Percentiles rank a stretch among this genome's conserved stretches.
These are phyloP conservation scores for Hydrangea macrophylla DNA, from an alignment of 148 eudicot species.

Conservation along the genomic window DNA sequence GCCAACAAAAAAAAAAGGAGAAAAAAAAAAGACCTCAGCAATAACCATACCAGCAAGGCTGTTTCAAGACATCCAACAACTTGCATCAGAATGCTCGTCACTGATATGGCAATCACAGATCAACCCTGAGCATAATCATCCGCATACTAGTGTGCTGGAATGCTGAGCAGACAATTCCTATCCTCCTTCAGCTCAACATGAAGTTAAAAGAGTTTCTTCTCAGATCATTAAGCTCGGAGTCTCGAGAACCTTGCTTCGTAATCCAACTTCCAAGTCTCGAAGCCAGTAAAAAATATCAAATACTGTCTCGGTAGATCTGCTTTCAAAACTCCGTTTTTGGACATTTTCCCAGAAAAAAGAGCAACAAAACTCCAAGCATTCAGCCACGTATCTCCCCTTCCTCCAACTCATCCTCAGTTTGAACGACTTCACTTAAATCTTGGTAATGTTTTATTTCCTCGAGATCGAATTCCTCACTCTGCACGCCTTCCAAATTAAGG, in stretches of 20 bases:
- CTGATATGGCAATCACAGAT: too few species aligned
- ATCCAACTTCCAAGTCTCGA: background rate
- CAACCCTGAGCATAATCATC: too few species aligned
- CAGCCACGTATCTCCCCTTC: conserved; percentile 79
- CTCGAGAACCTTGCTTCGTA: background rate
- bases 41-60: too few species aligned
- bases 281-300: background rate
- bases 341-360: background rate
- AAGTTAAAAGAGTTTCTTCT: background rate
- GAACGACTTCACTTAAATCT: conserved; percentile 12
- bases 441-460: conserved; percentile 11
- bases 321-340: background rate
- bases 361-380: background rate
- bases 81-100: too few species aligned
- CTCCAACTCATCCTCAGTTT: conserved; percentile 61
- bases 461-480: conserved; percentile 7
- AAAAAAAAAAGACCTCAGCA: too few species aligned
- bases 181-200: background rate
- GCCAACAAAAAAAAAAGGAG: too few species aligned
- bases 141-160: too few species aligned
- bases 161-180: too few species aligned
- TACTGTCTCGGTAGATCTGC: background rate
- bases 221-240: background rate
- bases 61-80: too few species aligned
- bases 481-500: conserved; percentile 47